phyloP scores from a whole-genome alignment of 2,329 filamentous ascomycete genomes.

The Venturia carpophila region DNA sequence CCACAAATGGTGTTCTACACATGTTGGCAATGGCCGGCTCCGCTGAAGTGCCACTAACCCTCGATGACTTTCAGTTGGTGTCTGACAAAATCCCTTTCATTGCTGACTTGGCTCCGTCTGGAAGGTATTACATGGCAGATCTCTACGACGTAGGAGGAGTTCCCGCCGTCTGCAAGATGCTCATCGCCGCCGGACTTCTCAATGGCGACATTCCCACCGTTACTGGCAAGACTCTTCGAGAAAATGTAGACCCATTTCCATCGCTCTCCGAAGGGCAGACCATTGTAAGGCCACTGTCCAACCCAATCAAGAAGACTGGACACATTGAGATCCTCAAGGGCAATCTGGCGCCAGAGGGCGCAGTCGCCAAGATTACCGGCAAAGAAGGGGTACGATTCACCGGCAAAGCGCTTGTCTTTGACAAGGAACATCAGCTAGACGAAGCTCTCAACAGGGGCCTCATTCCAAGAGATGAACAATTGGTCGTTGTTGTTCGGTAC shows the following conservation, averaged over 20 bases:
- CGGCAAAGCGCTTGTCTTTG: conserved; percentile 73
- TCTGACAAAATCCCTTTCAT: conserved; percentile 79
- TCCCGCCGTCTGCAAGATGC: conserved; percentile 75
- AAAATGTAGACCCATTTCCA: conserved; percentile 72
- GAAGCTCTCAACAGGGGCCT: conserved; percentile 62
- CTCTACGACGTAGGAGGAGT: conserved; percentile 80
- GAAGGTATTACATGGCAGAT: conserved; percentile 81
- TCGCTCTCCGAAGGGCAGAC: conserved; percentile 69
- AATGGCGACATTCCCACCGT: conserved; percentile 74
- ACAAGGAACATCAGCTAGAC: conserved; percentile 77
- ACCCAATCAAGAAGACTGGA: conserved; percentile 78
- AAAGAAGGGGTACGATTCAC: conserved; percentile 82
- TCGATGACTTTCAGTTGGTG: conserved; percentile 77
- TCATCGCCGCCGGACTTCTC: conserved; percentile 67
- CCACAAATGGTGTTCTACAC: conserved; percentile 82
- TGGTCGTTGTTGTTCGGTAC: conserved; percentile 85
- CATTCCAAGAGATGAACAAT: conserved; percentile 66
- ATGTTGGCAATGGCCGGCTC: conserved; percentile 86
- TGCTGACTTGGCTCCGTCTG: conserved; percentile 75
- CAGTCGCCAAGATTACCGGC: conserved; percentile 92
- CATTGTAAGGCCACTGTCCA: conserved; percentile 71
- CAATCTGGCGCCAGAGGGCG: conserved; percentile 79
- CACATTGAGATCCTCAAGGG: conserved; percentile 84
- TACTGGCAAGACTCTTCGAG: conserved; percentile 73
- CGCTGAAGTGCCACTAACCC: conserved; percentile 65